Percentiles rank a stretch among this genome's conserved stretches.
phyloP scores from a whole-genome alignment of 2,329 filamentous ascomycete genomes.

The Clarireedia homoeocarpa region DNA sequence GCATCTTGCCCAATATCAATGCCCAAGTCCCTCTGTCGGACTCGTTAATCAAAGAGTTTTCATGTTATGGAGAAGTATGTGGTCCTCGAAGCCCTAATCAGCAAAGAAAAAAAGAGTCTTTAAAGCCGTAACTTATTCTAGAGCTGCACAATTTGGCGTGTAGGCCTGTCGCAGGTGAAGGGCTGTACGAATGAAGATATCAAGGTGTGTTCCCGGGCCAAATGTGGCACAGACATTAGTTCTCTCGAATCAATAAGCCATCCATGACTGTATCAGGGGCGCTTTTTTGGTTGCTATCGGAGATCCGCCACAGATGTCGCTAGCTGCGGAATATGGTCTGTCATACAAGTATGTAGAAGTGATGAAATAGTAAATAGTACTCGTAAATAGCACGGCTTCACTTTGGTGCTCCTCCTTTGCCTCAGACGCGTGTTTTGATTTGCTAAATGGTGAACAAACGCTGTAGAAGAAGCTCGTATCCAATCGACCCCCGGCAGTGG shows the following conservation, averaged over 20 bases:
- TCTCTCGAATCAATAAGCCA: not conserved
- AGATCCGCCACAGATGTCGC: too few species aligned
- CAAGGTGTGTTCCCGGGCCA: not conserved
- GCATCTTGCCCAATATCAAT: not conserved
- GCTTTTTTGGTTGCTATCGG: not conserved
- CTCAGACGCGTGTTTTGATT: too few species aligned
- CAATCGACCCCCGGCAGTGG: too few species aligned
- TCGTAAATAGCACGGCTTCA: too few species aligned
- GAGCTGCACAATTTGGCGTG: not conserved
- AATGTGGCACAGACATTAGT: not conserved
- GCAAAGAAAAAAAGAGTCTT: not conserved
- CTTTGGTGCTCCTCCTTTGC: too few species aligned
- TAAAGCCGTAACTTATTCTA: not conserved
- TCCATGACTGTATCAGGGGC: not conserved
- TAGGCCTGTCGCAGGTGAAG: not conserved
- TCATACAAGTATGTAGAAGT: too few species aligned
- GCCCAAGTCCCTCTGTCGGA: not conserved
- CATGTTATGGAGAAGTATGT: not conserved
- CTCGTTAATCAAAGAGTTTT: not conserved
- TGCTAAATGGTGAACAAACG: too few species aligned
- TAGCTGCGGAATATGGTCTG: too few species aligned
- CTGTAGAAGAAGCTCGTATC: not conserved
- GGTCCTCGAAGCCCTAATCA: not conserved
- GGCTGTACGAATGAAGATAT: not conserved
- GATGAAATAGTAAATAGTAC: too few species aligned